A percentile compares a stretch with the other conserved stretches of the same genome.
These are phyloP conservation scores for Monoraphidium neglectum DNA, from an alignment of 139 green algal species.

Conservation along the genomic window DNA sequence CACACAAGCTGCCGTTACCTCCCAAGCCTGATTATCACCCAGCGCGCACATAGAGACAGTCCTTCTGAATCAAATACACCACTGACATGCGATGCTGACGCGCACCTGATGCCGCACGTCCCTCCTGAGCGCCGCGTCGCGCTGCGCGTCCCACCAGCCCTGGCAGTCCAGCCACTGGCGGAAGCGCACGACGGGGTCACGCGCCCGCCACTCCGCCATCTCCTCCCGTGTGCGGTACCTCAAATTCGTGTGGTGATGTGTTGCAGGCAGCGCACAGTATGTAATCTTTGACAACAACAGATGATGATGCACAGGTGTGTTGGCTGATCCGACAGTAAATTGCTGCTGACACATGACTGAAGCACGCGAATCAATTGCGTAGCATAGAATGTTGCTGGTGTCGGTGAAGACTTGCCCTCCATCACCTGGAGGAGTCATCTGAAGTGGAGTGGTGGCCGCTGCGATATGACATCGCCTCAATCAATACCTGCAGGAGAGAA, in stretches of 20 bases:
- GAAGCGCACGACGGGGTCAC: conserved; percentile 86
- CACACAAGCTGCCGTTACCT: too few relatives aligned
- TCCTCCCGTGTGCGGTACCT: conserved; percentile 80
- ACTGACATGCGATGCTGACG: too few relatives aligned
- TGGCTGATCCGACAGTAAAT: background rate
- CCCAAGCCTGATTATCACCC: too few relatives aligned
- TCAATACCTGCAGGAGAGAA: too few relatives aligned
- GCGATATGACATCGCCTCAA: conserved; percentile 91
- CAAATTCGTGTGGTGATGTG: conserved; percentile 18
- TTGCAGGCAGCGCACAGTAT: background rate
- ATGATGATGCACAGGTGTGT: background rate
- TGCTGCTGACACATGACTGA: too few relatives aligned
- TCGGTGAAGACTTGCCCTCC: background rate
- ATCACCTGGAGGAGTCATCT: conserved; percentile 80
- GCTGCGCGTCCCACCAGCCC: conserved; percentile 72
- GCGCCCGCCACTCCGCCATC: conserved; percentile 75
- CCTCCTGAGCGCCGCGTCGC: conserved; percentile 54
- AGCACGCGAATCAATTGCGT: too few relatives aligned
- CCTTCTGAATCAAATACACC: too few relatives aligned
- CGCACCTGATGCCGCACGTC: conserved; percentile 48
- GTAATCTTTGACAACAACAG: background rate
- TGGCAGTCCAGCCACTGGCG: conserved; percentile 56
- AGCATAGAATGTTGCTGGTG: background rate
- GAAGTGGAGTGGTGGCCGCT: conserved; percentile 90
- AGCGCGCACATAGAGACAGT: too few relatives aligned